Evolutionary conservation across 2,329 filamentous ascomycete species (phyloP).

Genomic region (Colletotrichum ledebouriae): DNA sequence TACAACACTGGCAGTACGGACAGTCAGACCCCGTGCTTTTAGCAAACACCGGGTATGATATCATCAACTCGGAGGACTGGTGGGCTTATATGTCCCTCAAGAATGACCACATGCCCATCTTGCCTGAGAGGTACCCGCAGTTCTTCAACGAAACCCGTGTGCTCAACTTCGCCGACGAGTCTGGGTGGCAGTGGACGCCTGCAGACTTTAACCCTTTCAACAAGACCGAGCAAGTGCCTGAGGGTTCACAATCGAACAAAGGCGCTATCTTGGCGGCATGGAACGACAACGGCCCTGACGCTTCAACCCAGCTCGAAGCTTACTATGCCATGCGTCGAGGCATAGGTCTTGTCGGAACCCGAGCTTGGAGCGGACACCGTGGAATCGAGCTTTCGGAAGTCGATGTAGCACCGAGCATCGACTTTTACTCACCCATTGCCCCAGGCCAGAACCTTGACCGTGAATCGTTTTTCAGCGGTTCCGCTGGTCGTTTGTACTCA

Average conservation of each 20-base stretch:
- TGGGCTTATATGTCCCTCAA: constrained; percentile 69
- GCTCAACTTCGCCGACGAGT: constrained; percentile 57
- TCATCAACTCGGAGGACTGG: constrained; percentile 64
- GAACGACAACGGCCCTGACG: constrained; percentile 64
- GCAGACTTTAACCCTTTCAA: constrained; percentile 59
- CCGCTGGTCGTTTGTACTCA: constrained; percentile 46
- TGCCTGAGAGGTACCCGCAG: constrained; percentile 60
- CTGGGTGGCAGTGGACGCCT: constrained; percentile 61
- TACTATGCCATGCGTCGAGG: constrained; percentile 61
- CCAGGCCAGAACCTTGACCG: constrained; percentile 61
- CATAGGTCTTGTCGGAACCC: constrained; percentile 55
- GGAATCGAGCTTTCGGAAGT: constrained; percentile 50
- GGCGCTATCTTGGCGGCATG: constrained; percentile 60
- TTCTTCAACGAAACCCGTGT: constrained; percentile 60
- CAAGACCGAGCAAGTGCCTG: constrained; percentile 53
- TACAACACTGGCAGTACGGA: constrained; percentile 58
- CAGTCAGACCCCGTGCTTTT: constrained; percentile 60
- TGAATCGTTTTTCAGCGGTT: constrained; percentile 35
- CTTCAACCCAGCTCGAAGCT: constrained; percentile 61
- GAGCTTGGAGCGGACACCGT: constrained; percentile 57
- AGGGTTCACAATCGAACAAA: constrained; percentile 47
- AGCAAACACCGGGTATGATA: constrained; percentile 51
- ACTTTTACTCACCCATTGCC: constrained; percentile 52
- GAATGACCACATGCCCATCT: constrained; percentile 62
- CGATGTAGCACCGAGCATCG: constrained; percentile 51